Conservation (phyloP, 352 stramenopile species). For the Globisporangium lucens region DNA sequence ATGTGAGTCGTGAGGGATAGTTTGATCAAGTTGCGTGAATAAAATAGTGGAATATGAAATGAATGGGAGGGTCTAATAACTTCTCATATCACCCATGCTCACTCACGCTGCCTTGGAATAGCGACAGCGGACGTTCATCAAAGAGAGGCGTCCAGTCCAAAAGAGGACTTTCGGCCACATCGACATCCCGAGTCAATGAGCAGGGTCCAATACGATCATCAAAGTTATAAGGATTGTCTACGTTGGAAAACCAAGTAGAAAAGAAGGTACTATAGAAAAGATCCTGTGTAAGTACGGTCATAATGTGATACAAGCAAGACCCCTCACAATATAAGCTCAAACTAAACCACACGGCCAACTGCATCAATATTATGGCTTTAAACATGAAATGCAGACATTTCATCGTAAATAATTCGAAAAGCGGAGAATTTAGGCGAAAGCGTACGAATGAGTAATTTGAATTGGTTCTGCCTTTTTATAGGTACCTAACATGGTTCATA, state of each 20-base stretch:
- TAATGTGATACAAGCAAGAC: background rate
- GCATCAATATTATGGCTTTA: background rate
- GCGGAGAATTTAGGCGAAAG: background rate
- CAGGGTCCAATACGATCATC: constrained; percentile 22
- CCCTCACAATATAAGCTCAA: background rate
- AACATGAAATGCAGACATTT: background rate
- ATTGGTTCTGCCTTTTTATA: background rate
- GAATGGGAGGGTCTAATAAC: constrained; percentile 8
- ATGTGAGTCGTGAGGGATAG: no score
- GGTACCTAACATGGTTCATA: background rate
- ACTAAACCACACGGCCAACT: background rate
- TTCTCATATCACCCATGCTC: constrained; percentile 36
- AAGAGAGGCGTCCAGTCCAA: constrained; percentile 21
- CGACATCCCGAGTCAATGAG: constrained; percentile 21
- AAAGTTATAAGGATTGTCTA: constrained; percentile 23
- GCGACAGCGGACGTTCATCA: constrained; percentile 43
- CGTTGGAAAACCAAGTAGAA: constrained; percentile 30
- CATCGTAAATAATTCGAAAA: background rate
- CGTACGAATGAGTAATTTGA: no score
- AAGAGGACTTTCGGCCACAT: constrained; percentile 7
- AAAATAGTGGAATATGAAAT: no score
- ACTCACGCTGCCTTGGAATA: constrained; percentile 47
- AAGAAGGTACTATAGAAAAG: constrained; percentile 29
- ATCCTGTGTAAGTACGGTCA: constrained; percentile 32
- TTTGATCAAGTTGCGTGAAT: no score